Conservation (phyloP, 106 monocot genomes). For the Apostasia ramifera region DNA sequence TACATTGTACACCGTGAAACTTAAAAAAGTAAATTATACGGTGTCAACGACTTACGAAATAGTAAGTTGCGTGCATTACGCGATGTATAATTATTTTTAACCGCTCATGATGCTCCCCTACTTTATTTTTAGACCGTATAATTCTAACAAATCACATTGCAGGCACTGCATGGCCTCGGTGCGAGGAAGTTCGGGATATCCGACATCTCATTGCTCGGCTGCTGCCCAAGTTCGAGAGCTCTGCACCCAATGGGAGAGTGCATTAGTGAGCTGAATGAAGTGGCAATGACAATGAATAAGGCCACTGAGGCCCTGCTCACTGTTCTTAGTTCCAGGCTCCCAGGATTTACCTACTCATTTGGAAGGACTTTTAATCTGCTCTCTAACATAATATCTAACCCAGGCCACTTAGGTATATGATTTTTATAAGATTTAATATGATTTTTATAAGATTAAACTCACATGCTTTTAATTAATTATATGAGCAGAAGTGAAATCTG, state of each 20-base stretch:
- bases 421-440: not conserved
- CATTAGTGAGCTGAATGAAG: constrained; percentile 10
- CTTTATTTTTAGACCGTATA: too few species aligned
- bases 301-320: constrained; percentile 6
- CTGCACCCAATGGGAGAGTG: constrained; percentile 5
- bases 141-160: not conserved
- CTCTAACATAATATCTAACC: not conserved
- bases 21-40: too few species aligned
- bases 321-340: constrained; percentile 1
- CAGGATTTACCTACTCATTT: constrained; percentile 18
- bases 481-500: constrained; percentile 23
- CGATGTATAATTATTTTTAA: too few species aligned
- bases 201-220: constrained; percentile 10
- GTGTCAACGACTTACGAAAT: too few species aligned
- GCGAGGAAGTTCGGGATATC: constrained; percentile 15
- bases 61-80: too few species aligned
- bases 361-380: constrained; percentile 8
- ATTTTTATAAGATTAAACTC: not conserved
- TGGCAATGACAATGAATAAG: constrained; percentile 10
- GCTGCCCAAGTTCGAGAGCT: constrained; percentile 12
- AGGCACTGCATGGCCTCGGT: constrained; percentile 19
- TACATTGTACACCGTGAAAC: too few species aligned
- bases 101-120: too few species aligned
- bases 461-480: not conserved
- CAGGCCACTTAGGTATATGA: constrained; percentile 4